Base-by-base conservation (phyloP, 2,329 filamentous ascomycete species). In the Arachnomyces sp. region DNA sequence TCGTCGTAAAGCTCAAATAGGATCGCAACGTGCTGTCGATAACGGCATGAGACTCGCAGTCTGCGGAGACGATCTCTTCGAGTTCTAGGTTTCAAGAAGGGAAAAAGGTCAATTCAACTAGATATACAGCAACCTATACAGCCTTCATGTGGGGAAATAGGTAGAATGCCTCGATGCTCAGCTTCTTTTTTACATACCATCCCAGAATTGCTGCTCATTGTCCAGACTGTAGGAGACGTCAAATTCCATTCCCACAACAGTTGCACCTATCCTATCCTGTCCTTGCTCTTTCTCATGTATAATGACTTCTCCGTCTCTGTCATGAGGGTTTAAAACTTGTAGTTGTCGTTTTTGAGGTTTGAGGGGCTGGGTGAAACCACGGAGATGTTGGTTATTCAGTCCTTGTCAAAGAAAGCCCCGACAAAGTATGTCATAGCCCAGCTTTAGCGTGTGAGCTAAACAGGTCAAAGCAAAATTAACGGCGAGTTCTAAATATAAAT, bases 171-270 rank as follows among this genome's bases (percentile, higher is more conserved):
- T 16, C 31, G 30, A 16, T 8, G n/a, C 9, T 35, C 35, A 35
- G n/a, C 15, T 30, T 28, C 39, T 34, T 45, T 51, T 52, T 17
- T 44, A 59, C 75, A 61, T 63, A 94, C 89, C 85, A 66, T 81
- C 74, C 90, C 88, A 95, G 69, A 95, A 88, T 66, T 89, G 82
- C 63, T 87, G 77, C 68, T 87, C 86, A 63, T 79, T 82, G 65
- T 89, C 83, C 63, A 86, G 74, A 58, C 72, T 74, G 63, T 78
- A 75, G 54, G 74, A 75, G 57, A 76, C 75, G 65, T 88, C 82
- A 66, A 78, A 77, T 68, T 84, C 67, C 78, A 82, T 81, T 63
- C 66, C 67, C 60, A 53, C 55, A 57, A 55, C 57, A 60, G 33
- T 21, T 16, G 14, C 16, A 15, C 31, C 31, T 15, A 14, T 54